Percentiles rank a stretch among this genome's conserved stretches.
These are phyloP conservation scores for Pisolithus orientalis DNA, from an alignment of 768 basidiomycete genomes.

Conservation along the genomic window DNA sequence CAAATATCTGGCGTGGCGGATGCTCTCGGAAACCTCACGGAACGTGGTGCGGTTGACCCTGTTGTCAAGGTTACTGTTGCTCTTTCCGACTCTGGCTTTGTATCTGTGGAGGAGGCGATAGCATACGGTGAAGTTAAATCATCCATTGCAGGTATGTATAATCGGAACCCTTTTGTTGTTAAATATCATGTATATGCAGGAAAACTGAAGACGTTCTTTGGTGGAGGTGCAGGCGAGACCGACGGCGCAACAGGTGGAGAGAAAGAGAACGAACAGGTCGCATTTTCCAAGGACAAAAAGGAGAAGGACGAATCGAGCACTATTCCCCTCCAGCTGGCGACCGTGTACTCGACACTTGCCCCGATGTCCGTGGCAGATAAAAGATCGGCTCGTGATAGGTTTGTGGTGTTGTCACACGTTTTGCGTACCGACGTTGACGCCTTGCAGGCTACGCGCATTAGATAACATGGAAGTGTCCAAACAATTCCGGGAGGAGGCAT, in stretches of 20 bases:
- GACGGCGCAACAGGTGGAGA: conserved; percentile 22
- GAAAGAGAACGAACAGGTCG: conserved; percentile 26
- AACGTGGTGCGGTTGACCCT: conserved; percentile 72
- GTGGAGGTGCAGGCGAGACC: conserved; percentile 41
- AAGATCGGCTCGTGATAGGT: conserved; percentile 67
- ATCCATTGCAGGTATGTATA: conserved; percentile 55
- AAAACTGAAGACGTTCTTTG: conserved; percentile 86
- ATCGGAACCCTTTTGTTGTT: neutral
- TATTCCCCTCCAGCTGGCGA: conserved; percentile 58
- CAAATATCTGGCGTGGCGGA: conserved; percentile 67
- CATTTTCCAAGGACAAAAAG: conserved; percentile 31
- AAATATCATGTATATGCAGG: conserved; percentile 35
- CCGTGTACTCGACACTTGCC: conserved; percentile 54
- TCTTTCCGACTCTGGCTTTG: conserved; percentile 83
- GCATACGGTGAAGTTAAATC: conserved; percentile 79
- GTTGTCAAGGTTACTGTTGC: conserved; percentile 81
- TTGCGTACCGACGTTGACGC: neutral
- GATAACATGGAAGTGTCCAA: conserved; percentile 75
- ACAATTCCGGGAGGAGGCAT: conserved; percentile 77
- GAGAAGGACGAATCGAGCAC: conserved; percentile 41
- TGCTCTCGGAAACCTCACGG: conserved; percentile 79
- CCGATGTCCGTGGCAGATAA: conserved; percentile 80
- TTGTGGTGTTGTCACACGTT: conserved; percentile 13
- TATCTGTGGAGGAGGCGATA: conserved; percentile 73
- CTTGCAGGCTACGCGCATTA: conserved; percentile 65